Conservation (phyloP, 305 asterid species). For the Fraxinus angustifolia region DNA sequence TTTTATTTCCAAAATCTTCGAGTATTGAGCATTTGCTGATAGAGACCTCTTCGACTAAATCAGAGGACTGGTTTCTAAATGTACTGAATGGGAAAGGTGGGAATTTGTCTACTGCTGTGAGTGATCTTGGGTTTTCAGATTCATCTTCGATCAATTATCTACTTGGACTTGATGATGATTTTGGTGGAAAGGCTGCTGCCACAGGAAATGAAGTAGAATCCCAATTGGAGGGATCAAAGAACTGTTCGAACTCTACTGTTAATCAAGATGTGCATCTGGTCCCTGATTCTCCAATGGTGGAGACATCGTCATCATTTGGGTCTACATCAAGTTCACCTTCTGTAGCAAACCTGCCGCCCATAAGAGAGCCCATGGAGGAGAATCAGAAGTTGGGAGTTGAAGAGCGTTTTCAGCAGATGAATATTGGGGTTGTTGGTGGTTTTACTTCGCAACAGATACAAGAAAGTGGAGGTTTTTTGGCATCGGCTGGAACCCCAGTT, state of each 20-base stretch:
- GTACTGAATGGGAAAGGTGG: slow-evolving; percentile 53
- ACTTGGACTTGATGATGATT: slow-evolving; percentile 35
- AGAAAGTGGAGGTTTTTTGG: slow-evolving; percentile 26
- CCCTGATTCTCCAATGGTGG: slow-evolving; percentile 45
- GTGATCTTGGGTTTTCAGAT: slow-evolving; percentile 28
- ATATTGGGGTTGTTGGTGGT: slow-evolving; percentile 24
- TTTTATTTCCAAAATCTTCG: slow-evolving; percentile 50
- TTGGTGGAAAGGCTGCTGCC: slow-evolving; percentile 21
- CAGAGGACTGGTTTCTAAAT: slow-evolving; percentile 68
- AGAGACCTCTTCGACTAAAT: slow-evolving; percentile 50
- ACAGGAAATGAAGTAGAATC: slow-evolving; percentile 37
- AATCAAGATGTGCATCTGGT: slow-evolving; percentile 39
- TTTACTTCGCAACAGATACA: slow-evolving; percentile 19
- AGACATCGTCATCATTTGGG: slow-evolving; percentile 42
- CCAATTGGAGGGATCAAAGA: slow-evolving; percentile 24
- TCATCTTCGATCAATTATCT: slow-evolving; percentile 42
- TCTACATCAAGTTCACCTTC: slow-evolving; percentile 41
- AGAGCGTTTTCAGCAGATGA: slow-evolving; percentile 39
- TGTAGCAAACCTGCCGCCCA: slow-evolving; percentile 40
- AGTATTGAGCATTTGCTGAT: slow-evolving; percentile 33
- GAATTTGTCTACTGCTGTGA: slow-evolving; percentile 8
- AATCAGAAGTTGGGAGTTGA: slow-evolving; percentile 30
- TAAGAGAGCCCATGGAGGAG: slow-evolving; percentile 36
- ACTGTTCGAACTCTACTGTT: background rate
- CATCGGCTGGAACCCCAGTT: slow-evolving; percentile 10